Percentiles rank a stretch among this genome's conserved stretches.
phyloP scores from a whole-genome alignment of 2,329 filamentous ascomycete genomes.

The Fusarium sp. region DNA sequence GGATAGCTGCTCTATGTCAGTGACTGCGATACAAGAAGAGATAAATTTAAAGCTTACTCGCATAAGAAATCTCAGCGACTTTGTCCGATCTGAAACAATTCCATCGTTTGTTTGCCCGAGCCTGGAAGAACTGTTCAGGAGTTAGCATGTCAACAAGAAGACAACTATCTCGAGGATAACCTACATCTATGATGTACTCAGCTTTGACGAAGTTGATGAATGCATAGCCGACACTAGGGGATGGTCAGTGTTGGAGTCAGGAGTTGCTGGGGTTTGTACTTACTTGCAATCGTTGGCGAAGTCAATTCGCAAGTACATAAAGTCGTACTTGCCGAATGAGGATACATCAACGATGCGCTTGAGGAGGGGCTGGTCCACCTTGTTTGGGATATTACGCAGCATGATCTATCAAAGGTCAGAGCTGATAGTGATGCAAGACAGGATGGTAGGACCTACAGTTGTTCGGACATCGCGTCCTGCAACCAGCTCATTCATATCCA shows the following conservation, averaged over 20 bases:
- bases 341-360: conserved; percentile 84
- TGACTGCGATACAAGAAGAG: neutral
- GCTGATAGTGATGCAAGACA: neutral
- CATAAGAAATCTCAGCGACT: conserved; percentile 90
- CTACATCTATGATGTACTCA: conserved; percentile 77
- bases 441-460: conserved; percentile 65
- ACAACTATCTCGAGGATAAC: conserved; percentile 41
- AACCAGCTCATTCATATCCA: conserved; percentile 55
- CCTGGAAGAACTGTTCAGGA: conserved; percentile 73
- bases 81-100: conserved; percentile 87
- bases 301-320: conserved; percentile 93
- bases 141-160: conserved; percentile 30
- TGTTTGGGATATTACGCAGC: conserved; percentile 95
- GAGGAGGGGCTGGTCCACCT: conserved; percentile 80
- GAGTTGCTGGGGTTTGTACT: conserved; percentile 49
- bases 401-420: conserved; percentile 73
- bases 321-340: conserved; percentile 87
- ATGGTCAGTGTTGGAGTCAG: conserved; percentile 39
- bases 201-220: conserved; percentile 91
- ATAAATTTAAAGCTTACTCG: conserved; percentile 71
- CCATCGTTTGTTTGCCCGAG: conserved; percentile 79
- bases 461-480: conserved; percentile 79
- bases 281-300: conserved; percentile 87
- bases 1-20: conserved; percentile 73
- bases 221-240: conserved; percentile 86